Conservation (phyloP, 108 stramenopile species). For the Aurantiochytrium sp. region DNA sequence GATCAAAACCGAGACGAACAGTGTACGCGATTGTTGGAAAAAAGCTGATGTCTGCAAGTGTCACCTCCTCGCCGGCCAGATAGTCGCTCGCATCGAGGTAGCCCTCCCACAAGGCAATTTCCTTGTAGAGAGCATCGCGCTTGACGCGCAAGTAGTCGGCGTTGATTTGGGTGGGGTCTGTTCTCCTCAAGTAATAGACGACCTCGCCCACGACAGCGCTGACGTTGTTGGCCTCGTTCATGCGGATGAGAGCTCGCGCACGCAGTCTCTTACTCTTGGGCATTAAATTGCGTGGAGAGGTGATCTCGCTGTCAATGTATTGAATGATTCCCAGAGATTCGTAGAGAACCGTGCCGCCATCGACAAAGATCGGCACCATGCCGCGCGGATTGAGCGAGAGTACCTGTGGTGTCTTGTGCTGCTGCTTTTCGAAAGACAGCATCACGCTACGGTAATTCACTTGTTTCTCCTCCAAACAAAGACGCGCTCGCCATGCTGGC, state of each 20-base stretch:
- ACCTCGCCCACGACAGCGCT: constrained; percentile 13
- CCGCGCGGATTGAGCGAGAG: constrained; percentile 17
- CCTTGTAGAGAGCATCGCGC: neutral
- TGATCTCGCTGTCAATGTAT: neutral
- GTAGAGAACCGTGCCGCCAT: neutral
- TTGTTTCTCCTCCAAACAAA: neutral
- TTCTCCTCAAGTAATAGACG: constrained; percentile 3
- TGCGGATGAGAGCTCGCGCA: neutral
- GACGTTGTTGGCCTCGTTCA: constrained; percentile 17
- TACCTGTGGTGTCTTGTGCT: neutral
- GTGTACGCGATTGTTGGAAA: constrained; percentile 15
- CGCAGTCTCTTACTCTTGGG: neutral
- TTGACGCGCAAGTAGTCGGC: neutral
- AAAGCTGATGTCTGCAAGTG: constrained; percentile 2
- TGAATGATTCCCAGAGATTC: constrained; percentile 7
- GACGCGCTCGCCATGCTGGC: neutral
- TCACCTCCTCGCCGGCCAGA: neutral
- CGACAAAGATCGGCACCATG: constrained; percentile 1
- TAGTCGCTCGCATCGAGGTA: constrained; percentile 14
- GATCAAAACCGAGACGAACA: neutral
- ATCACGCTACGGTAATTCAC: neutral
- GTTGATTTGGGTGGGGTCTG: neutral
- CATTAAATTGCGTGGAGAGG: neutral
- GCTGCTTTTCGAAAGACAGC: neutral
- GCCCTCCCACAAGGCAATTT: constrained; percentile 7